A percentile compares a stretch with the other conserved stretches of the same genome.
These are phyloP conservation scores for Aphanomyces astaci DNA, from an alignment of 352 stramenopile genomes.

Conservation along the genomic window DNA sequence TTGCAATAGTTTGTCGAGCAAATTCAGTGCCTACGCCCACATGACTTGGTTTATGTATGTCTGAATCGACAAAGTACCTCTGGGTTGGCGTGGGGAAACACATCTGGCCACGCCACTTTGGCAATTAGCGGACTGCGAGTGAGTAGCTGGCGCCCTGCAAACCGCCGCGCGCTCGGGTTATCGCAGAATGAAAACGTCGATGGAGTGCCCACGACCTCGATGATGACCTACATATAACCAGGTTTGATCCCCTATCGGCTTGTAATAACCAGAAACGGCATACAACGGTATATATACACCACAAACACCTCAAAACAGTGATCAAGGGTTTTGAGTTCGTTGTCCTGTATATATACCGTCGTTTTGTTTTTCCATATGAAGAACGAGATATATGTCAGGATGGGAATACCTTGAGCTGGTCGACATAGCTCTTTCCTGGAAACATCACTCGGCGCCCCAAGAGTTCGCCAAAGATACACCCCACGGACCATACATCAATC, in stretches of 20 bases:
- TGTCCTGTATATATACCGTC: too few relatives aligned
- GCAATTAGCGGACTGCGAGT: constrained; percentile 58
- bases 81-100: constrained; percentile 79
- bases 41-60: neutral
- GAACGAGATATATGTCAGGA: too few relatives aligned
- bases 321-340: too few relatives aligned
- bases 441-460: constrained; percentile 84
- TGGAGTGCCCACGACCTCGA: constrained; percentile 77
- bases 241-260: too few relatives aligned
- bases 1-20: constrained; percentile 80
- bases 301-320: too few relatives aligned
- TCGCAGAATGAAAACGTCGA: constrained; percentile 81
- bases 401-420: constrained; percentile 68
- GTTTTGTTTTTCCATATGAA: too few relatives aligned
- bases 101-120: constrained; percentile 64
- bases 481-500: constrained; percentile 95
- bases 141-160: constrained; percentile 73
- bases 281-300: too few relatives aligned
- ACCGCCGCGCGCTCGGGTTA: constrained; percentile 75
- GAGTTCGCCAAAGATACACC: constrained; percentile 99
- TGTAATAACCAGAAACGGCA: too few relatives aligned
- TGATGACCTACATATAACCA: constrained; percentile 58
- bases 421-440: constrained; percentile 76
- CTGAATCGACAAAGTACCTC: constrained; percentile 26
- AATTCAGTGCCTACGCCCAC: constrained; percentile 45